Evolutionary conservation across 768 basidiomycete genomes (phyloP).

Genomic region (Lactifluus volemus): DNA sequence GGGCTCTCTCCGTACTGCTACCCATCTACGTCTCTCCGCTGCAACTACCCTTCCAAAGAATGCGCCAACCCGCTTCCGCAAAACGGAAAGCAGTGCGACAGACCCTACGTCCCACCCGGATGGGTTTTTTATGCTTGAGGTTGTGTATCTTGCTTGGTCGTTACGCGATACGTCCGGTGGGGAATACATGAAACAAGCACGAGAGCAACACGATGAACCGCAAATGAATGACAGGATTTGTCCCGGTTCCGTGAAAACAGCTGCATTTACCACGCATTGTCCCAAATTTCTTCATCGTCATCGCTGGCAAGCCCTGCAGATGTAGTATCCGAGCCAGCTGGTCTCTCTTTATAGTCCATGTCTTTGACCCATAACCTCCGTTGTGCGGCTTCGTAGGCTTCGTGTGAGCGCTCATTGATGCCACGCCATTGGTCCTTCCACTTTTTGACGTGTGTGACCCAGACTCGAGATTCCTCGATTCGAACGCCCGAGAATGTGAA

Average conservation of each 20-base stretch:
- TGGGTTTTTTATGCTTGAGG: conserved; percentile 75
- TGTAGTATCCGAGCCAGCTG: no score
- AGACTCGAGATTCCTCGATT: neutral
- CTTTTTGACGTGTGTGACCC: neutral
- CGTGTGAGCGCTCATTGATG: no score
- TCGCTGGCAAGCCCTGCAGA: no score
- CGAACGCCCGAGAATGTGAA: neutral
- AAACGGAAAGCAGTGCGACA: conserved; percentile 40
- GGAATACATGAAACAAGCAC: conserved; percentile 83
- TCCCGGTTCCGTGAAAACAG: no score
- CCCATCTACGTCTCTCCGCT: conserved; percentile 53
- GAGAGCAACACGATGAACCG: conserved; percentile 37
- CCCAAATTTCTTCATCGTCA: no score
- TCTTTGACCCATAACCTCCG: no score
- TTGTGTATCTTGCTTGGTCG: conserved; percentile 80
- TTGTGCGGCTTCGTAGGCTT: no score
- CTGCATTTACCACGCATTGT: no score
- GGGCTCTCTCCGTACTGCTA: conserved; percentile 46
- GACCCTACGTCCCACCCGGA: conserved; percentile 30
- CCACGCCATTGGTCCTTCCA: no score
- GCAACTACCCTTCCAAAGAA: conserved; percentile 56
- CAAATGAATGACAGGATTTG: no score
- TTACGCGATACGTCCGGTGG: conserved; percentile 63
- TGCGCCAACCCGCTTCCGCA: conserved; percentile 68
- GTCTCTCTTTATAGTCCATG: no score